Percentiles rank a stretch among this genome's conserved stretches.
phyloP scores from a whole-genome alignment of 2,329 filamentous ascomycete genomes.

The Aureobasidium subglaciale region DNA sequence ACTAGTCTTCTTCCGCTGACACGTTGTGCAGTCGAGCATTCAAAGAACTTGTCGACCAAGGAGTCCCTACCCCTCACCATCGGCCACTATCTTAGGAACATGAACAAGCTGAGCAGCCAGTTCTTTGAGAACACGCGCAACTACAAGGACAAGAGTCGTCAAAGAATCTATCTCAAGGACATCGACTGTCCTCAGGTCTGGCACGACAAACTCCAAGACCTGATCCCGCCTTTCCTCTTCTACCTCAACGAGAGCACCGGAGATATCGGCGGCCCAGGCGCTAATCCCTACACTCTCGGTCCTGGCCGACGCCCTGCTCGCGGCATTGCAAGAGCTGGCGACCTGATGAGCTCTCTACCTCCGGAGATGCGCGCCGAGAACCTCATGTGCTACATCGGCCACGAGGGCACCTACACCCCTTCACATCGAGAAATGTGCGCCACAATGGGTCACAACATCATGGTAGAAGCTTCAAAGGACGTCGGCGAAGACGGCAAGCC shows the following conservation, averaged over 20 bases:
- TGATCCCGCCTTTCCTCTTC: constrained; percentile 75
- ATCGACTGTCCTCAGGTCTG: constrained; percentile 90
- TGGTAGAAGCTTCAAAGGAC: constrained; percentile 77
- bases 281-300: constrained; percentile 40
- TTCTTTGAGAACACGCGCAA: constrained; percentile 61
- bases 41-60: constrained; percentile 69
- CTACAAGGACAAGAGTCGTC: constrained; percentile 70
- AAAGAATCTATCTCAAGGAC: constrained; percentile 91
- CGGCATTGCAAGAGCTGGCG: constrained; percentile 68
- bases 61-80: constrained; percentile 76
- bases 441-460: constrained; percentile 91
- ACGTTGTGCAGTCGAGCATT: constrained; percentile 60
- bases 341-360: constrained; percentile 90
- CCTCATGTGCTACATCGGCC: constrained; percentile 95
- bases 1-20: background rate
- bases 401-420: constrained; percentile 94
- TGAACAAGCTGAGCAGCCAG: constrained; percentile 76
- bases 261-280: constrained; percentile 48
- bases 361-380: constrained; percentile 87
- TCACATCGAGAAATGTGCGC: constrained; percentile 97
- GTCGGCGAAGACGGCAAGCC: constrained; percentile 61
- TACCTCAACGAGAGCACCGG: constrained; percentile 80
- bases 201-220: constrained; percentile 68
- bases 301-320: constrained; percentile 44
- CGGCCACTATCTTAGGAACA: constrained; percentile 82